phyloP scores from a whole-genome alignment of 129 eudicot species.

The Sambucus nigra region DNA sequence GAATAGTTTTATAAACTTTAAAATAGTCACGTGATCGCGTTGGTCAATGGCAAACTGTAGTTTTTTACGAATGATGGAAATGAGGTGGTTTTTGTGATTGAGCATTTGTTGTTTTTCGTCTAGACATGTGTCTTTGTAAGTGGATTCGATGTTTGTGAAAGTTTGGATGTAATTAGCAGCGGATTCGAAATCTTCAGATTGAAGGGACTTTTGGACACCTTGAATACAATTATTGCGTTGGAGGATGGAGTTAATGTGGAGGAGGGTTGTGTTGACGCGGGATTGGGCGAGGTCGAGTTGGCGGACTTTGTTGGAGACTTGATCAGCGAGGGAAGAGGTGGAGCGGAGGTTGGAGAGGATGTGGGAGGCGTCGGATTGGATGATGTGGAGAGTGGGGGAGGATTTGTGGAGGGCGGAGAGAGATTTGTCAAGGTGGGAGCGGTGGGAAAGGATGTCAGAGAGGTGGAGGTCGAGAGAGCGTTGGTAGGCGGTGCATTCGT shows the following conservation, averaged over 20 bases:
- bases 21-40: conserved; percentile 44
- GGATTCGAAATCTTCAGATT: conserved; percentile 49
- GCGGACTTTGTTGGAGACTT: conserved; percentile 65
- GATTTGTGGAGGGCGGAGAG: conserved; percentile 49
- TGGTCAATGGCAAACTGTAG: conserved; percentile 45
- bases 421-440: conserved; percentile 56
- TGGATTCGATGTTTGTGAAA: conserved; percentile 48
- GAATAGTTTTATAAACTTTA: conserved; percentile 53
- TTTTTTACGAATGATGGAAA: conserved; percentile 36
- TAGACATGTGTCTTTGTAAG: conserved; percentile 40
- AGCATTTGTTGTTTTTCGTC: conserved; percentile 62
- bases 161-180: conserved; percentile 48
- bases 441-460: conserved; percentile 50
- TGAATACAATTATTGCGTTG: conserved; percentile 57
- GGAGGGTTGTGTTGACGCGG: conserved; percentile 53
- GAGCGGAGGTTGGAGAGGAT: conserved; percentile 55
- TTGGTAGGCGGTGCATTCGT: conserved; percentile 78
- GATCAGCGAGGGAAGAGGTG: conserved; percentile 67
- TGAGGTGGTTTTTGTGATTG: conserved; percentile 51
- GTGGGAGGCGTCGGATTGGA: conserved; percentile 46
- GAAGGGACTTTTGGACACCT: conserved; percentile 49
- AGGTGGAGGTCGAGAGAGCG: conserved; percentile 57
- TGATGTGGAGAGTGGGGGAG: conserved; percentile 44
- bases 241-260: conserved; percentile 58
- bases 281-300: conserved; percentile 79